Evolutionary conservation across 768 basidiomycete genomes (phyloP).

Genomic region (Kwoniella dendrophila): DNA sequence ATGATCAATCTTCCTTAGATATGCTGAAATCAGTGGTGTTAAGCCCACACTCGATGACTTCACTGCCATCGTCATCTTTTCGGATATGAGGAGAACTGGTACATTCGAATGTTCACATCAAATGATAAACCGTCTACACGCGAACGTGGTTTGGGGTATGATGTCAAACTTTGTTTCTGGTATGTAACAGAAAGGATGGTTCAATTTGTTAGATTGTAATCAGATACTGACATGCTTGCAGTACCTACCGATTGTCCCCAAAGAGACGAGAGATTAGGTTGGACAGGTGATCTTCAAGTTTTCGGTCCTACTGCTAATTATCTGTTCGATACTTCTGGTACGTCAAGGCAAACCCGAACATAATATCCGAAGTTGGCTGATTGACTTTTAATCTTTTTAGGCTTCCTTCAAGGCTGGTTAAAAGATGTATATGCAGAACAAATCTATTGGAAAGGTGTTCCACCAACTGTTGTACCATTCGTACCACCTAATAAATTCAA

Average conservation of each 20-base stretch:
- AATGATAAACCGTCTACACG: constrained; percentile 39
- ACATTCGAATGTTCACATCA: constrained; percentile 42
- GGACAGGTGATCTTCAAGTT: constrained; percentile 54
- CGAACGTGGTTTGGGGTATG: constrained; percentile 45
- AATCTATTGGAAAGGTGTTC: constrained; percentile 27
- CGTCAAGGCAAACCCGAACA: not conserved
- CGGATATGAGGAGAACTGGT: constrained; percentile 42
- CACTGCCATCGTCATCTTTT: constrained; percentile 39
- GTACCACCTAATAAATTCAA: constrained; percentile 18
- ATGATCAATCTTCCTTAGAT: constrained; percentile 21
- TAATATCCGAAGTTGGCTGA: not conserved
- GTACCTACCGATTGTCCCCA: constrained; percentile 55
- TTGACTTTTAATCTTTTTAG: not conserved
- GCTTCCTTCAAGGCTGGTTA: constrained; percentile 34
- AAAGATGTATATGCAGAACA: constrained; percentile 44
- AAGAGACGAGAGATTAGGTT: constrained; percentile 53
- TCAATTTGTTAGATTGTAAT: no score
- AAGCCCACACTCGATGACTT: constrained; percentile 7
- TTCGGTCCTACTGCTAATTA: constrained; percentile 49
- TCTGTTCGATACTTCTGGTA: constrained; percentile 38
- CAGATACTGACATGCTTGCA: not conserved
- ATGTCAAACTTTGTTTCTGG: constrained; percentile 41
- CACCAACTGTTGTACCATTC: constrained; percentile 43
- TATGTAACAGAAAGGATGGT: no score
- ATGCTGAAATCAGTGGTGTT: constrained; percentile 38